Conservation (phyloP, 495 filamentous ascomycete genomes). For the Wilcoxina mikolae region DNA sequence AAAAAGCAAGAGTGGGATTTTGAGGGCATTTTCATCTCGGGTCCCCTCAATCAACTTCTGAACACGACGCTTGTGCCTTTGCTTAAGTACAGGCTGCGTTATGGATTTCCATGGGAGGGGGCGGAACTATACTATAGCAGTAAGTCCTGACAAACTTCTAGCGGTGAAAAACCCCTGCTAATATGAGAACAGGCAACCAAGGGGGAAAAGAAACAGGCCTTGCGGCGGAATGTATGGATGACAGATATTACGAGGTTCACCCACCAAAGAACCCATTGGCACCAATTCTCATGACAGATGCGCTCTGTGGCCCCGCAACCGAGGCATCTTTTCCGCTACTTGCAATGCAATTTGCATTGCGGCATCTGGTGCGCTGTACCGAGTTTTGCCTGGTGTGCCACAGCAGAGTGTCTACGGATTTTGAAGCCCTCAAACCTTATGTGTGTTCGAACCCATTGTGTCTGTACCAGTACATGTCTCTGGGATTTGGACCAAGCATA, state of each 20-base stretch:
- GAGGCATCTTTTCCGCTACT: constrained; percentile 49
- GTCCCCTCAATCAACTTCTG: constrained; percentile 54
- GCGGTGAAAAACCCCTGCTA: not conserved
- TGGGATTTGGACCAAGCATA: constrained; percentile 71
- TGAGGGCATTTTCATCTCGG: constrained; percentile 52
- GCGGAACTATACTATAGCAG: constrained; percentile 48
- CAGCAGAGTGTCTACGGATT: constrained; percentile 48
- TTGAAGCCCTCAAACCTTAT: constrained; percentile 83
- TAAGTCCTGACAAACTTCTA: constrained; percentile 7
- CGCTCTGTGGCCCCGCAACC: constrained; percentile 31
- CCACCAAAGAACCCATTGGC: constrained; percentile 23
- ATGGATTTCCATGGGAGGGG: constrained; percentile 49
- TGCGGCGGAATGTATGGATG: constrained; percentile 27
- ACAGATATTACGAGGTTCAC: constrained; percentile 30
- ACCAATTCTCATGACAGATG: constrained; percentile 36
- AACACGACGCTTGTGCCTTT: constrained; percentile 51
- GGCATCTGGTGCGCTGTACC: constrained; percentile 67
- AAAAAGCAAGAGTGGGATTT: constrained; percentile 22
- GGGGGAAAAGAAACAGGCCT: not conserved
- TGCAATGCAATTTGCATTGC: constrained; percentile 66
- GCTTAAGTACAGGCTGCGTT: constrained; percentile 41
- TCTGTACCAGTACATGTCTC: constrained; percentile 79
- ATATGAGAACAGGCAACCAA: not conserved
- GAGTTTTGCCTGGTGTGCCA: constrained; percentile 85
- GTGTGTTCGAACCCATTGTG: constrained; percentile 72